Evolutionary conservation across 116 monocot species (phyloP).

Genomic region (Cymodocea nodosa): DNA sequence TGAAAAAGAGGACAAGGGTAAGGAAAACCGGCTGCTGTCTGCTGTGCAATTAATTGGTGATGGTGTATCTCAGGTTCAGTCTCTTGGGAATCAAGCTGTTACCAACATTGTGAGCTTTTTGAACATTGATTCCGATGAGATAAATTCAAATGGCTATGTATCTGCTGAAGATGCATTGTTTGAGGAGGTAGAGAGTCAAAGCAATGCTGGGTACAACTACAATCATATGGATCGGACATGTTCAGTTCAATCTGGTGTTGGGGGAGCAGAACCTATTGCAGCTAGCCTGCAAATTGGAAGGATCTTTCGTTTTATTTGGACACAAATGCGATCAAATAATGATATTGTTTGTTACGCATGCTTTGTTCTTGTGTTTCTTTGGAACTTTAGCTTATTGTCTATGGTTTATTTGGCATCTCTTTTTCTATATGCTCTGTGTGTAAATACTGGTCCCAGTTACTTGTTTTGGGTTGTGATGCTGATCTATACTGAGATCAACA

Average conservation of each 20-base stretch:
- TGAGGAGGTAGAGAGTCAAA: slow-evolving; percentile 49
- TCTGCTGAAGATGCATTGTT: slow-evolving; percentile 40
- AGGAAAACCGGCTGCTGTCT: slow-evolving; percentile 76
- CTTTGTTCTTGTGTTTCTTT: slow-evolving; percentile 80
- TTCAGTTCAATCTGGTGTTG: slow-evolving; percentile 44
- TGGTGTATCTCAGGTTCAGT: slow-evolving; percentile 97
- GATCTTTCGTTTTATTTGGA: slow-evolving; percentile 73
- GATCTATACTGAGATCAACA: slow-evolving; percentile 84
- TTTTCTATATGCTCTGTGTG: slow-evolving; percentile 95
- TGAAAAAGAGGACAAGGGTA: slow-evolving; percentile 23
- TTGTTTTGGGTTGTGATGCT: slow-evolving; percentile 90
- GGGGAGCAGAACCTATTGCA: slow-evolving; percentile 18
- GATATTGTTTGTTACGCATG: slow-evolving; percentile 93
- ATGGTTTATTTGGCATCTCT: slow-evolving; percentile 88
- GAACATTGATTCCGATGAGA: slow-evolving; percentile 77
- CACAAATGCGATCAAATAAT: slow-evolving; percentile 91
- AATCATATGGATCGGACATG: slow-evolving; percentile 21
- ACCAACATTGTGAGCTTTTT: slow-evolving; percentile 89
- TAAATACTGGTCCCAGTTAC: slow-evolving; percentile 84
- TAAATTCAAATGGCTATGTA: slow-evolving; percentile 52
- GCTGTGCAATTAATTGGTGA: slow-evolving; percentile 93
- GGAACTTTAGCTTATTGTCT: slow-evolving; percentile 90
- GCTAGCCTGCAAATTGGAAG: slow-evolving; percentile 73
- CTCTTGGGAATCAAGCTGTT: slow-evolving; percentile 86
- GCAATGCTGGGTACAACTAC: slow-evolving; percentile 6